Base-by-base conservation (phyloP, 1,284 basidiomycete genomes). In the Austroboletus sp. region DNA sequence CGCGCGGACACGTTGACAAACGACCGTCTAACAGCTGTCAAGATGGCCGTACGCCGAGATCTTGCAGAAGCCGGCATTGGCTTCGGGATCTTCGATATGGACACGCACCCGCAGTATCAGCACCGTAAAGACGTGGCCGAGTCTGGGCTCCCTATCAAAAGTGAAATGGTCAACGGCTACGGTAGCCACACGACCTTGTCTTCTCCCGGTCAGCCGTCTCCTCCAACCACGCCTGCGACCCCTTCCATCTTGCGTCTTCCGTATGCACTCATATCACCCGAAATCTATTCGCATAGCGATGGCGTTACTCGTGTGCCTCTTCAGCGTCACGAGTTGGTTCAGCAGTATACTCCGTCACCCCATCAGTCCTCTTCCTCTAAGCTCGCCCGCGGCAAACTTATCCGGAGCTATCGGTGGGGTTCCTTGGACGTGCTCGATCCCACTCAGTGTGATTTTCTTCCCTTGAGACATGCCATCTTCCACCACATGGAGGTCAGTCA, bases 1-100 rank as follows among this genome's bases (percentile, higher is more conserved):
- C 85, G 91, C 59, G 85, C 90, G 37, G 94, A 97, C 70, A 83
- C 85, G 45, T 76, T 97, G 57, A 91, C 91, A 42, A 93, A 93
- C 65, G 92, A 96, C 59, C 79, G 84, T 49, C 75, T 90, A 44
- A 75, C 77, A 37, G 77, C 78, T 46, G 76, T 89, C 64, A 88
- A 89, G 66, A 67, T 80, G 57, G 87, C 84, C 50, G 75, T 90
- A 57, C 77, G 85, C 54, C 69, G 79, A 56, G 85, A 88, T 68
- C 73, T 90, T 40, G 84, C 83, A 21, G 78, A 80, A 49, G 82
- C 82, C 32, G 87, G 87, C 49, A 86, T 90, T 61, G 84, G 84
- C 46, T 89, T 89, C 65, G 85, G 85, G 53, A 85, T 89, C 50
- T 88, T 88, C 68, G 85, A 88, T 70, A 70, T 77, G 61, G 79